A percentile compares a stretch with the other conserved stretches of the same genome.
Evolutionary conservation across 2,329 filamentous ascomycete genomes (phyloP).

Genomic region (Cercospora beticola): DNA sequence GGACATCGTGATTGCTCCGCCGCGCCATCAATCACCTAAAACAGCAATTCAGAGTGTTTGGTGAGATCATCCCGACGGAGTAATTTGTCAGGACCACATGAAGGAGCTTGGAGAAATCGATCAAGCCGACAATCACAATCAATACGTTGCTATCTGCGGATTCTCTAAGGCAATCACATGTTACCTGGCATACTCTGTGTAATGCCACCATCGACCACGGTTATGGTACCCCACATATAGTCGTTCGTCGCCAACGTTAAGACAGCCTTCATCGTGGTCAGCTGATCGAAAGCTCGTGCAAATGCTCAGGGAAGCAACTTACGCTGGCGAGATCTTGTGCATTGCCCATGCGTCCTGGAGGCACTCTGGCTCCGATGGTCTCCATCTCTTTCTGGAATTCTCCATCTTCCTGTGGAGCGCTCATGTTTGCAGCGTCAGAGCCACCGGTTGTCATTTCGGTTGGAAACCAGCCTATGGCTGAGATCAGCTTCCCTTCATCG

Average conservation of each 20-base stretch:
- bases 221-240: background rate
- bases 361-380: background rate
- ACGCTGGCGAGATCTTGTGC: background rate
- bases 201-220: background rate
- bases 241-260: background rate
- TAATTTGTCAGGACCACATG: background rate
- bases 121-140: background rate
- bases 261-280: background rate
- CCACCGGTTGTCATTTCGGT: background rate
- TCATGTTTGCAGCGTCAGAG: background rate
- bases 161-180: background rate
- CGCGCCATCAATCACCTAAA: background rate
- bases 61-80: background rate
- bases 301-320: background rate
- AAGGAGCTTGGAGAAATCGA: background rate
- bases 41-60: background rate
- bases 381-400: background rate
- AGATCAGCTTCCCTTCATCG: background rate
- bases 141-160: background rate
- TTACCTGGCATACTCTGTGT: background rate
- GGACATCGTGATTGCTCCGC: background rate
- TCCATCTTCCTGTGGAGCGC: background rate
- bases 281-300: background rate
- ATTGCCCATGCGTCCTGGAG: background rate
- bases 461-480: background rate